These are phyloP conservation scores for Venustampulla echinocandica DNA, from an alignment of 495 filamentous ascomycete genomes.

Conservation along the genomic window DNA sequence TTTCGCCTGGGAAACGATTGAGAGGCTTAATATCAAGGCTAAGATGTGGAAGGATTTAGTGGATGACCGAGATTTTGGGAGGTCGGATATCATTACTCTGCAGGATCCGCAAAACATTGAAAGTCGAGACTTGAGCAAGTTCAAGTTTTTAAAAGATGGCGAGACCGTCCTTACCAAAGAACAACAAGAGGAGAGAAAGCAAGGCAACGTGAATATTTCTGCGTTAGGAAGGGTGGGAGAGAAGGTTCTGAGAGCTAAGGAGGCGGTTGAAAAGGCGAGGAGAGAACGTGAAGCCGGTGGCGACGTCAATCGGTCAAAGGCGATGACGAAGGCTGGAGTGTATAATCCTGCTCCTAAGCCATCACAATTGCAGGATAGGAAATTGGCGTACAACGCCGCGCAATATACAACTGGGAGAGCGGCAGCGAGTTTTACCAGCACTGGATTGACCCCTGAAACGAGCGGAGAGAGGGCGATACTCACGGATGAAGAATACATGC, in stretches of 20 bases:
- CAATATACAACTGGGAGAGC: constrained; percentile 84
- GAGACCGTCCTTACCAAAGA: constrained; percentile 56
- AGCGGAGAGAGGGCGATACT: constrained; percentile 74
- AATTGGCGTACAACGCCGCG: constrained; percentile 72
- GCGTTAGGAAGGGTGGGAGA: constrained; percentile 70
- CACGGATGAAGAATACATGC: constrained; percentile 91
- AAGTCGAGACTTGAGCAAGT: constrained; percentile 73
- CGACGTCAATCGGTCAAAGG: constrained; percentile 41
- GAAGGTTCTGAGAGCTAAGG: constrained; percentile 87
- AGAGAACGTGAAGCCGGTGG: constrained; percentile 37
- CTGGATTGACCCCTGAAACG: constrained; percentile 86
- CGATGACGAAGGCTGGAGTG: constrained; percentile 32
- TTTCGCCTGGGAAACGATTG: constrained; percentile 90
- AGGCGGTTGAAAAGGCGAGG: constrained; percentile 79
- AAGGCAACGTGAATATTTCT: constrained; percentile 62
- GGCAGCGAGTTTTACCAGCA: constrained; percentile 90
- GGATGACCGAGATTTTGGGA: constrained; percentile 75
- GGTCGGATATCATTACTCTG: constrained; percentile 91
- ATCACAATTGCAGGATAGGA: constrained; percentile 38
- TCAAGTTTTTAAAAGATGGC: constrained; percentile 85
- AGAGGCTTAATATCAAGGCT: constrained; percentile 91
- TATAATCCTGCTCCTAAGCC: constrained; percentile 14
- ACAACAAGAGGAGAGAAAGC: constrained; percentile 48
- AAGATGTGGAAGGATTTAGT: constrained; percentile 95
- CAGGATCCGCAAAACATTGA: constrained; percentile 94